These are phyloP conservation scores for Ogataea paradorogensis DNA, from an alignment of 805 yeast species.

Conservation along the genomic window DNA sequence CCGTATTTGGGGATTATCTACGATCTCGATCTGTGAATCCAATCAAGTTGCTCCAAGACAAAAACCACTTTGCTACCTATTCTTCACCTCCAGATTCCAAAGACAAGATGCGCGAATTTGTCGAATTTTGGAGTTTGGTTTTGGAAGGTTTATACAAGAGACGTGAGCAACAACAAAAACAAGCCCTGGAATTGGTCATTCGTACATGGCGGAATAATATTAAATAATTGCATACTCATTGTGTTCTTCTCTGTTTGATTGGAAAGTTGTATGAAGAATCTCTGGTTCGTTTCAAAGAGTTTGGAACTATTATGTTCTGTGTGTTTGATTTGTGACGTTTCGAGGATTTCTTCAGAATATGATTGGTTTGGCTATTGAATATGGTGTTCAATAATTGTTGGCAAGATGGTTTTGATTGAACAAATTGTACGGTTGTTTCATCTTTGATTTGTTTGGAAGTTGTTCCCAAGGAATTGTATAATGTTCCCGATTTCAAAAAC, in stretches of 20 bases:
- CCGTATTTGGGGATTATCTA: slow-evolving; percentile 57
- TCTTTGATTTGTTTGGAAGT: slow-evolving; percentile 10
- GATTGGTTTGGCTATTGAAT: background rate
- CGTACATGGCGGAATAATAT: slow-evolving; percentile 17
- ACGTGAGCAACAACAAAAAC: slow-evolving; percentile 31
- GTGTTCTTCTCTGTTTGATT: slow-evolving; percentile 11
- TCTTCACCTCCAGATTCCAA: slow-evolving; percentile 28
- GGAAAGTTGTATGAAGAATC: slow-evolving; percentile 5
- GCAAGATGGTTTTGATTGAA: slow-evolving; percentile 1
- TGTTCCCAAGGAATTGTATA: slow-evolving; percentile 13
- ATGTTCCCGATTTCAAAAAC: slow-evolving; percentile 18
- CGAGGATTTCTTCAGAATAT: background rate
- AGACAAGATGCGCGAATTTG: slow-evolving; percentile 38
- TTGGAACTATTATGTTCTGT: background rate
- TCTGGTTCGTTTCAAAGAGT: slow-evolving; percentile 8
- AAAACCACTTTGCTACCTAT: slow-evolving; percentile 17
- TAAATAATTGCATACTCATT: background rate
- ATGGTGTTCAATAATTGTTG: slow-evolving; percentile 1
- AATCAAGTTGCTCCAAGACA: slow-evolving; percentile 17
- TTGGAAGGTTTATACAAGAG: slow-evolving; percentile 42
- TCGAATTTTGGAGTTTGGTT: slow-evolving; percentile 50
- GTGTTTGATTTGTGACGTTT: background rate
- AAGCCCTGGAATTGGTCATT: slow-evolving; percentile 28
- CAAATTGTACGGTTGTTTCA: background rate
- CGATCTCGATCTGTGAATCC: slow-evolving; percentile 17